phyloP scores from a whole-genome alignment of 2,329 filamentous ascomycete genomes.

The Neoarthrinium moseri region DNA sequence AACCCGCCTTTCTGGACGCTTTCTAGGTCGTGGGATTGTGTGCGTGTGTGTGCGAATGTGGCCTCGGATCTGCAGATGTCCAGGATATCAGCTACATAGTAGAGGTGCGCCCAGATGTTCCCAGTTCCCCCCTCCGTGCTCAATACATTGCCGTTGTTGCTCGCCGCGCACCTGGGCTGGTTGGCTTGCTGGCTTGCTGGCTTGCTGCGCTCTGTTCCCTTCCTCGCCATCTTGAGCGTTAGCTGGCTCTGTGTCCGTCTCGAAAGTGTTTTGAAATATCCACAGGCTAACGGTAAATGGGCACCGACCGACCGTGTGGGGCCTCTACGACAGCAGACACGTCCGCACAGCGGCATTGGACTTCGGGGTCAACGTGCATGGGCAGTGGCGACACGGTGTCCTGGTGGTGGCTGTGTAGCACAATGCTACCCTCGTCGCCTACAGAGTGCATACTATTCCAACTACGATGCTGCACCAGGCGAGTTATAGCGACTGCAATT shows the following conservation, averaged over 20 bases:
- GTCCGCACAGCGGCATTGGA: background rate
- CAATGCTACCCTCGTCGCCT: too few species aligned
- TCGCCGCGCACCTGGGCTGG: background rate
- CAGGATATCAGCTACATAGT: background rate
- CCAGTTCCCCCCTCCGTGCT: background rate
- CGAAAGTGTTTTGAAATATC: constrained; percentile 9
- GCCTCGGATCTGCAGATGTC: background rate
- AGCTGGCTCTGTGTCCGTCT: constrained; percentile 1
- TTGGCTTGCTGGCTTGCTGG: background rate
- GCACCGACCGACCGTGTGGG: background rate
- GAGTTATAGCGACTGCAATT: too few species aligned
- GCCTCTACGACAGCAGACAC: background rate
- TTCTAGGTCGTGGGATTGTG: too few species aligned
- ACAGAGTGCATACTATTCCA: too few species aligned
- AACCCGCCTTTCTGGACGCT: background rate
- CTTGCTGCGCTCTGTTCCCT: background rate
- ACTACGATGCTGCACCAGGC: too few species aligned
- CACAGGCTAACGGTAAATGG: background rate
- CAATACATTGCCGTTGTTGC: background rate
- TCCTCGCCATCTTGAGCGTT: too few species aligned
- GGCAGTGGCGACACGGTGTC: constrained; percentile 4
- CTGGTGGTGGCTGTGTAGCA: background rate
- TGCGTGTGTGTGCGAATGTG: too few species aligned
- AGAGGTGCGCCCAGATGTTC: background rate
- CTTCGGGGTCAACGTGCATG: constrained; percentile 3